Base-by-base conservation (phyloP, 2,329 filamentous ascomycete species). In the Aspergillus hortae region DNA sequence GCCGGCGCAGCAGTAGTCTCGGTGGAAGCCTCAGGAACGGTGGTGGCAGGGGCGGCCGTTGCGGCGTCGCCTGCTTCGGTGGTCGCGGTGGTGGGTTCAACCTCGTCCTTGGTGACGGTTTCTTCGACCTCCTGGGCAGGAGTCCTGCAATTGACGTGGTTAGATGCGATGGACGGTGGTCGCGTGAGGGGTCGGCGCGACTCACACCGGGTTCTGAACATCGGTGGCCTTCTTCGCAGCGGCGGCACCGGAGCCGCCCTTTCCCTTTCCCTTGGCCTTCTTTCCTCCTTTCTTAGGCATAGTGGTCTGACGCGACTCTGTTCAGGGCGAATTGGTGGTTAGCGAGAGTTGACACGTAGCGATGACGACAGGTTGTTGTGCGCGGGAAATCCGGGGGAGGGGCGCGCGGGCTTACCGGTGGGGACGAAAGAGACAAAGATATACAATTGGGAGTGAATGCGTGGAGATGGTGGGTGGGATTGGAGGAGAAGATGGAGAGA, bases 251-350 rank as follows among this genome's bases (percentile, higher is more conserved):
- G 57, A 58, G 23, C 55, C 56, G 35, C 61, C 57, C 45, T 56
- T 56, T 56, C 63, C 62, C 50, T 61, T 63, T 51, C 61, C 62
- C 55, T 66, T 68, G 52, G 60, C 54, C 57, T 67, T 61, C 53
- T 63, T 70, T 59, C 66, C 67, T 59, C 67, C 65, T 59, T 67
- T 69, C 61, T 69, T 69, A 33, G 64, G 32, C 67, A 70, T 68
- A 49, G 44, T 67, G 61, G 19, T 57, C 42, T 40, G 41, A 46
- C 32, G 11, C 38, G 19, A n/a, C 36, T 41, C 9, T 19, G 19
- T 23, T 47, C n/a, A 17, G 15, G 17, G 19, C 25, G 14, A 47
- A 49, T 48, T 4, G 27, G 33, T 42, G 41, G 21, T 51, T 55
- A 40, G 57, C 46, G 42, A 30, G 25, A 44, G 48, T 32, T 48